Evolutionary conservation across 768 basidiomycete species (phyloP).

Genomic region (Calocybe gangraenosa): DNA sequence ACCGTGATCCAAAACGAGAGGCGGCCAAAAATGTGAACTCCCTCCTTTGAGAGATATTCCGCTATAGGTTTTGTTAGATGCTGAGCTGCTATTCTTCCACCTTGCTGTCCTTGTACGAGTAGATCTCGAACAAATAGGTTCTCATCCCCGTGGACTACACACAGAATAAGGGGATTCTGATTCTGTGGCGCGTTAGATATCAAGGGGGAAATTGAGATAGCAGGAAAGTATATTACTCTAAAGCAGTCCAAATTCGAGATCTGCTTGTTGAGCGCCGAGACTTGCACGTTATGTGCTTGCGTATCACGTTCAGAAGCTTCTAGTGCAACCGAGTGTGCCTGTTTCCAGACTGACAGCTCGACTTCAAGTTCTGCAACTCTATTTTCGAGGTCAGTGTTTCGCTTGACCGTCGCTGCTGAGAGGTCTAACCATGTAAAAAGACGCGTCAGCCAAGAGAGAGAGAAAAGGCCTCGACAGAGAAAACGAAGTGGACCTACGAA

Average conservation of each 20-base stretch:
- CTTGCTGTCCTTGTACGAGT: constrained; percentile 58
- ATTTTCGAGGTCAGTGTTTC: constrained; percentile 59
- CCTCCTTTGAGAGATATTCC: constrained; percentile 60
- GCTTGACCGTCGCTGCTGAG: constrained; percentile 58
- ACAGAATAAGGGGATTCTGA: constrained; percentile 66
- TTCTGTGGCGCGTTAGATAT: constrained; percentile 32
- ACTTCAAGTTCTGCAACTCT: constrained; percentile 65
- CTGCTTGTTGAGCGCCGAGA: constrained; percentile 61
- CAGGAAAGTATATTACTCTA: constrained; percentile 23
- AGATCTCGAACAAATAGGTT: constrained; percentile 60
- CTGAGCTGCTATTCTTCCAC: constrained; percentile 62
- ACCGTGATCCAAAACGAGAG: constrained; percentile 75
- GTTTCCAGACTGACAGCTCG: constrained; percentile 68
- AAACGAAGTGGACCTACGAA: constrained; percentile 36
- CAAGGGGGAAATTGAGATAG: not conserved
- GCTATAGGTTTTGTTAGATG: constrained; percentile 66
- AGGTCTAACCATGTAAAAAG: constrained; percentile 41
- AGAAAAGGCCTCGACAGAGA: not conserved
- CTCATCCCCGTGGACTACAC: constrained; percentile 71
- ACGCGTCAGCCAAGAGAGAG: constrained; percentile 1
- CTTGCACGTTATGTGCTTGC: constrained; percentile 64
- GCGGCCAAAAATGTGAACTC: constrained; percentile 54
- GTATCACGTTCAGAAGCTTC: constrained; percentile 61
- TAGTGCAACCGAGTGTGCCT: constrained; percentile 58
- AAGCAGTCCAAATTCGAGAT: constrained; percentile 55